Percentiles rank a stretch among this genome's conserved stretches.
Conservation (phyloP, 768 basidiomycete species). For the Mycena floridula region DNA sequence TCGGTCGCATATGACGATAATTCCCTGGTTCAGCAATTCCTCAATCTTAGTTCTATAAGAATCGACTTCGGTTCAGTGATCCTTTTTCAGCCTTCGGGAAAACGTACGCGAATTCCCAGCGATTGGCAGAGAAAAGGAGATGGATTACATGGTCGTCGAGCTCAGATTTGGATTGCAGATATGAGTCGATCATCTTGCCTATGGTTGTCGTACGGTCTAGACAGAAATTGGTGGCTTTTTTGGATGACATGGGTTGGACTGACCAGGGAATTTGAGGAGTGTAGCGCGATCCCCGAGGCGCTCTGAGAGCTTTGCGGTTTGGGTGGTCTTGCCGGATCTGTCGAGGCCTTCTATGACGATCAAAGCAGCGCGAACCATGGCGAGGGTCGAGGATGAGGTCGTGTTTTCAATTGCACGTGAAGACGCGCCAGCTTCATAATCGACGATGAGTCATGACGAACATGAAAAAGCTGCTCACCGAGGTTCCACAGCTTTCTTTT, state of each 20-base stretch:
- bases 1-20: slow-evolving; percentile 80
- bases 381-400: too few species aligned
- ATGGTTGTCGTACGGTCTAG: slow-evolving; percentile 88
- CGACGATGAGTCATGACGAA: too few species aligned
- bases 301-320: slow-evolving; percentile 55
- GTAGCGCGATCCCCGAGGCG: slow-evolving; percentile 41
- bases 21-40: slow-evolving; percentile 51
- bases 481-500: too few species aligned
- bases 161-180: slow-evolving; percentile 77
- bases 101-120: slow-evolving; percentile 86
- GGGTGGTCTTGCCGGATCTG: slow-evolving; percentile 90
- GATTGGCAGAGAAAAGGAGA: slow-evolving; percentile 92
- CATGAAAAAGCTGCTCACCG: too few species aligned
- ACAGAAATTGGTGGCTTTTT: slow-evolving; percentile 1
- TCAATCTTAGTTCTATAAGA: slow-evolving; percentile 53
- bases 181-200: slow-evolving; percentile 90
- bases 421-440: too few species aligned
- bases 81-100: too few species aligned
- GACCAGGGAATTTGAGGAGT: slow-evolving; percentile 88
- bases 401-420: too few species aligned
- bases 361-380: slow-evolving; percentile 58
- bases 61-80: too few species aligned
- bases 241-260: slow-evolving; percentile 9
- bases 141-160: slow-evolving; percentile 91
- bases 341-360: slow-evolving; percentile 97